Evolutionary conservation across 108 stramenopile genomes (phyloP).

Genomic region (Heterococcus sp.): DNA sequence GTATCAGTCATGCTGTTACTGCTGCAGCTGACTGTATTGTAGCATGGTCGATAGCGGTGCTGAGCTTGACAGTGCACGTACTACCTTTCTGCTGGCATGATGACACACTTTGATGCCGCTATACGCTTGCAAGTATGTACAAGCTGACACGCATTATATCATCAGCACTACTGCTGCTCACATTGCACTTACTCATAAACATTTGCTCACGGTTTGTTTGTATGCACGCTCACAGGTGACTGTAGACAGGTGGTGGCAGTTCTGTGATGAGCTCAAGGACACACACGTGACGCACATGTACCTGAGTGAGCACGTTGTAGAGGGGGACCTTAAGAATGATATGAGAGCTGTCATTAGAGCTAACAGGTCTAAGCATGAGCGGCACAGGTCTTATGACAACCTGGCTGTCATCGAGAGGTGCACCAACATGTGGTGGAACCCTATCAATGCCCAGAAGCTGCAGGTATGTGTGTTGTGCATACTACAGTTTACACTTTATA

Average conservation of each 20-base stretch:
- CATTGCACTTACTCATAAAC: background rate
- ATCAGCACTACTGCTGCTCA: background rate
- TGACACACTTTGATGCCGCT: background rate
- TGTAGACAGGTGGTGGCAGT: slow-evolving; percentile 34
- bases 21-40: too few species aligned
- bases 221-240: background rate
- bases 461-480: background rate
- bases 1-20: too few species aligned
- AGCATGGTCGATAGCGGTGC: too few species aligned
- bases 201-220: too few species aligned
- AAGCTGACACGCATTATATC: background rate
- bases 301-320: slow-evolving; percentile 51
- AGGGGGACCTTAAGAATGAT: slow-evolving; percentile 38
- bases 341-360: slow-evolving; percentile 38
- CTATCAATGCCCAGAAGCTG: slow-evolving; percentile 37
- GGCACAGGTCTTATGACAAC: slow-evolving; percentile 27
- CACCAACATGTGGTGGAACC: slow-evolving; percentile 59
- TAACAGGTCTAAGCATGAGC: slow-evolving; percentile 48
- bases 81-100: too few species aligned
- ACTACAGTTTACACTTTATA: background rate
- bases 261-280: slow-evolving; percentile 16
- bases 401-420: slow-evolving; percentile 49
- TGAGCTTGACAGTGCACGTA: too few species aligned
- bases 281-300: slow-evolving; percentile 52
- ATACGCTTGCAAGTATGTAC: background rate